phyloP scores from a whole-genome alignment of 345 rosid species.

The Moricandia moricandioides region DNA sequence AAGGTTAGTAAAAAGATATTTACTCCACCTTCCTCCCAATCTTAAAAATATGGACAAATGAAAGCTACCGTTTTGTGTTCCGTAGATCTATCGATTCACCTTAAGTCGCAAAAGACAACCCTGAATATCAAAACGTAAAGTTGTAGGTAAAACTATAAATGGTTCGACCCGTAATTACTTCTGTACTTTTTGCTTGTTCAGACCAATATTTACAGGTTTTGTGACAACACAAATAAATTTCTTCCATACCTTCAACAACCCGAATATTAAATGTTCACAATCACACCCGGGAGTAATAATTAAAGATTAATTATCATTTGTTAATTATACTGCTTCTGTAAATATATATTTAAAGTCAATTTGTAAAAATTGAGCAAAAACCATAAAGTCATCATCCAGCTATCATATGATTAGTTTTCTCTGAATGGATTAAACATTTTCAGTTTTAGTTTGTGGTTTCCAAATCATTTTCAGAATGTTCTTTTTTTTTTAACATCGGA shows the following conservation, averaged over 20 bases:
- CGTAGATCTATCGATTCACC: not conserved
- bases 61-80: slow-evolving; percentile 14
- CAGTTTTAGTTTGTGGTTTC: not conserved
- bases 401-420: not conserved
- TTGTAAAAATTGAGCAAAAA: not conserved
- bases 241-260: not conserved
- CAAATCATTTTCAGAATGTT: not conserved
- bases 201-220: slow-evolving; percentile 5
- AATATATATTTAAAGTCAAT: not conserved
- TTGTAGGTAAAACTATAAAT: not conserved
- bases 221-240: slow-evolving; percentile 2
- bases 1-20: not conserved
- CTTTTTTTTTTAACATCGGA: not conserved
- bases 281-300: not conserved
- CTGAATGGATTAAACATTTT: not conserved
- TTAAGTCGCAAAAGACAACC: slow-evolving; percentile 5
- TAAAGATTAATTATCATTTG: not conserved
- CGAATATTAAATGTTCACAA: not conserved
- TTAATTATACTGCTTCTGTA: not conserved
- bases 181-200: slow-evolving; percentile 20
- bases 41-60: not conserved
- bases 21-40: not conserved
- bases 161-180: slow-evolving; percentile 21
- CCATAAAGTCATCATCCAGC: not conserved
- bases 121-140: slow-evolving; percentile 17